Conservation (phyloP, 495 filamentous ascomycete species). For the Chaetomium fimeti region DNA sequence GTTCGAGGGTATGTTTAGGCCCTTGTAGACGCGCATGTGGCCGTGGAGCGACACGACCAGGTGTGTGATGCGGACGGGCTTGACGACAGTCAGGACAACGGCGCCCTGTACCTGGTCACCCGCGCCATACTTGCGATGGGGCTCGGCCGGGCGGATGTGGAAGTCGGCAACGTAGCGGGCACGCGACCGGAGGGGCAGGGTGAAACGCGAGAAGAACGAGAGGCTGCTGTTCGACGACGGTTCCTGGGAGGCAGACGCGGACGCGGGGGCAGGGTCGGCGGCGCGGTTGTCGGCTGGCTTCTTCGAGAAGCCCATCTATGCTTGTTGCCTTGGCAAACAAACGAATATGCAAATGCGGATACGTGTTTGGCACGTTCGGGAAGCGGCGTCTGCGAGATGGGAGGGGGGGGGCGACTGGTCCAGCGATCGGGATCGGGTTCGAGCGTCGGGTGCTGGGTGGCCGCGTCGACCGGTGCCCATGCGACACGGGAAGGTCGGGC, state of each 20-base stretch:
- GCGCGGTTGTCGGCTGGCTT: constrained; percentile 36
- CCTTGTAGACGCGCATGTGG: constrained; percentile 82
- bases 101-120: constrained; percentile 65
- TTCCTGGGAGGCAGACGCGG: constrained; percentile 34
- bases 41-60: constrained; percentile 84
- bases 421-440: not conserved
- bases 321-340: constrained; percentile 21
- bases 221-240: constrained; percentile 34
- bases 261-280: constrained; percentile 31
- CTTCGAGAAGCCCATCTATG: constrained; percentile 43
- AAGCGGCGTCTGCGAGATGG: constrained; percentile 4
- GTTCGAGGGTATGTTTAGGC: constrained; percentile 65
- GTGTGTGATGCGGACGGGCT: constrained; percentile 85
- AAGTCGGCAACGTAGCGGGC: constrained; percentile 75
- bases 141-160: constrained; percentile 77
- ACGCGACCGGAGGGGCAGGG: constrained; percentile 61
- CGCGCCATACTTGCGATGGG: constrained; percentile 78
- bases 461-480: constrained; percentile 17
- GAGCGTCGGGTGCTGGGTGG: constrained; percentile 10
- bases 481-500: constrained; percentile 8
- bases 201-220: constrained; percentile 49
- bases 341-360: constrained; percentile 2
- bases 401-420: not conserved
- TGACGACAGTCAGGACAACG: constrained; percentile 76
- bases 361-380: constrained; percentile 16